These are phyloP conservation scores for Neonectria punicea DNA, from an alignment of 2,329 filamentous ascomycete species.

Conservation along the genomic window DNA sequence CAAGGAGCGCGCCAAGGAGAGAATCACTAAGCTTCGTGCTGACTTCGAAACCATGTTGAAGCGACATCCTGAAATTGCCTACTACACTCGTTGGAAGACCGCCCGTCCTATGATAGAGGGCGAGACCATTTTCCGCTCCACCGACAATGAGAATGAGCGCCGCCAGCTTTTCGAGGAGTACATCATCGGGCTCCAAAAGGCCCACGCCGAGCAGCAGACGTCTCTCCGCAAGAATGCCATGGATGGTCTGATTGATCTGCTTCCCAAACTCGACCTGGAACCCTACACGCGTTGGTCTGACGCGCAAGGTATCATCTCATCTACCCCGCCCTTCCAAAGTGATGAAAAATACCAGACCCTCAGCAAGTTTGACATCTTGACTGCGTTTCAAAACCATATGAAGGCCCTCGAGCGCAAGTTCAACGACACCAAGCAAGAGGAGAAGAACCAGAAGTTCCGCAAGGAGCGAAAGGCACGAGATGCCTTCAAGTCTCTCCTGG, in stretches of 20 bases:
- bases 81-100: constrained; percentile 97
- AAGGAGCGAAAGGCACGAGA: constrained; percentile 90
- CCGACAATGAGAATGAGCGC: constrained; percentile 86
- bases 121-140: constrained; percentile 94
- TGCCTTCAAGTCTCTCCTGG: constrained; percentile 77
- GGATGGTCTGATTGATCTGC: constrained; percentile 81
- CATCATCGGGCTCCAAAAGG: constrained; percentile 83
- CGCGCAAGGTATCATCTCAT: constrained; percentile 83
- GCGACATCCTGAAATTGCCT: constrained; percentile 95
- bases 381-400: constrained; percentile 94
- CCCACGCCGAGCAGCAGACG: constrained; percentile 79
- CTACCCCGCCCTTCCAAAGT: constrained; percentile 78
- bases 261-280: constrained; percentile 84
- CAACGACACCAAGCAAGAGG: constrained; percentile 89
- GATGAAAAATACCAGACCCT: constrained; percentile 89
- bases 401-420: constrained; percentile 90
- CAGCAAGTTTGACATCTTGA: constrained; percentile 89
- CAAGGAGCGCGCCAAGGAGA: constrained; percentile 93
- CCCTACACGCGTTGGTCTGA: constrained; percentile 96
- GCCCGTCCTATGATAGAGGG: constrained; percentile 93
- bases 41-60: constrained; percentile 97
- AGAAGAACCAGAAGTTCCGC: constrained; percentile 83
- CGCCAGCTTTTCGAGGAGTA: constrained; percentile 95
- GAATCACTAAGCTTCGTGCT: constrained; percentile 87
- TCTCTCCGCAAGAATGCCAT: constrained; percentile 81